Base-by-base conservation (phyloP, 371 early-diverging fungal genomes). In the Mortierella sp. region DNA sequence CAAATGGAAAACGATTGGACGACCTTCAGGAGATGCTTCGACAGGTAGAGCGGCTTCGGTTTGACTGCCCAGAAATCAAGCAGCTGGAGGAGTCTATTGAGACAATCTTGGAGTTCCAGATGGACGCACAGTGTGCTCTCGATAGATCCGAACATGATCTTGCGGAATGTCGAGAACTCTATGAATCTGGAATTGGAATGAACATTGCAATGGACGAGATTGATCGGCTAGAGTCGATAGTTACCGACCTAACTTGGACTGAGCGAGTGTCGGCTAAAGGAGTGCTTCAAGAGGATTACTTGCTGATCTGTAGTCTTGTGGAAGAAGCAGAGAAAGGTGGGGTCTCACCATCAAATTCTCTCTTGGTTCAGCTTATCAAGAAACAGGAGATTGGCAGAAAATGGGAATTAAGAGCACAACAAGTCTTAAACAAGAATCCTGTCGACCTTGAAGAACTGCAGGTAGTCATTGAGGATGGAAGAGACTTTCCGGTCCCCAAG, bases 31-130 rank as follows among this genome's bases (percentile, higher is more conserved):
- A 59, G 36, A 70, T 88, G 67, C 62, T 88, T 15, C 62, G 60
- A 24, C 77, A 84, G 41, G 85, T 74, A 7, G 83, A 87, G 22
- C 70, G 76, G 6, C 53, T 90, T 32, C 74, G 87, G 2, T 88
- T 90, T 45, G 87, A 88, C 41, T 80, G 84, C 15, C 88, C 87
- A 16, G 88, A 90, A 67, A 85, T 88, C 57, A 68, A 73, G 40
- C 70, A 77, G 50, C 69, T 89, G 67, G 76, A 83, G 47, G 74
- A 85, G 28, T 83, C 86, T 9, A 68, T 78, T 47, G 79, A 79
- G 11, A 53, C 63, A 9, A 74, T 87, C 2, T 59, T 74, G 10
- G 87, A 83, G 36, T 84, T 83, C 41, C 70, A 65, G 6, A 62
- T 55, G 45, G 74, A 78, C 36, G 80, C 73, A 10, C 69, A 74